Base-by-base conservation (phyloP, 257 asterid genomes). In the Salvia splendens region DNA sequence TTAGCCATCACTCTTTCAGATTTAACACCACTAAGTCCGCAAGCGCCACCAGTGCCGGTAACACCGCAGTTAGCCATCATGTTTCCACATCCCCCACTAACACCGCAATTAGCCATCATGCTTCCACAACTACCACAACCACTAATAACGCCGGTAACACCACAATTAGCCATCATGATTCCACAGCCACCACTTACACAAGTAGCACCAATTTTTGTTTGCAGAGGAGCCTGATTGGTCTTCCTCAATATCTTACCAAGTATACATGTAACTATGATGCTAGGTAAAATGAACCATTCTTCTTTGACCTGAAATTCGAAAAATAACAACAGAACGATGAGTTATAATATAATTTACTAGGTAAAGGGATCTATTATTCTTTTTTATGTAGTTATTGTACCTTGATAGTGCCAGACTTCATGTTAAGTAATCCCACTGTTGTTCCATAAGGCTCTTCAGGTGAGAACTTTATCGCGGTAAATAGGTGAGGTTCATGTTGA, bases 401-500 rank as follows among this genome's bases (percentile, higher is more conserved):
- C 87, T 86, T 81, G 67, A 89, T 53, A 35, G 69, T 76, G 72
- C 89, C 87, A 43, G 79, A 82, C 68, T 87, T 85, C 78, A 87
- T 74, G 79, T 89, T 83, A 50, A 92, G 82, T 73, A 86, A 75
- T 36, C 93, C 95, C 74, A 84, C 77, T 24, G 96, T 88, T 62
- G 73, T 86, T 53, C 98, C 98, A 64, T 92, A 92, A 20, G 96
- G 97, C 48, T 81, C 61, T 68, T 87, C 86, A 10, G 79, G 77
- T 24, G 98, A 86, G 82, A 89, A 92, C 74, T 84, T 87, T 8
- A 87, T 81, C 17, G 90, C 97, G n/a, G 98, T 92, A 63, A 92
- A 61, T 48, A 86, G 81, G 74, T 84, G 82, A 48, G 30, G 42
- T 62, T 86, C 89, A 11, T 75, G 80, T 61, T 80, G 72, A 67